Base-by-base conservation (phyloP, 805 yeast species). In the Ogataea angusta region DNA sequence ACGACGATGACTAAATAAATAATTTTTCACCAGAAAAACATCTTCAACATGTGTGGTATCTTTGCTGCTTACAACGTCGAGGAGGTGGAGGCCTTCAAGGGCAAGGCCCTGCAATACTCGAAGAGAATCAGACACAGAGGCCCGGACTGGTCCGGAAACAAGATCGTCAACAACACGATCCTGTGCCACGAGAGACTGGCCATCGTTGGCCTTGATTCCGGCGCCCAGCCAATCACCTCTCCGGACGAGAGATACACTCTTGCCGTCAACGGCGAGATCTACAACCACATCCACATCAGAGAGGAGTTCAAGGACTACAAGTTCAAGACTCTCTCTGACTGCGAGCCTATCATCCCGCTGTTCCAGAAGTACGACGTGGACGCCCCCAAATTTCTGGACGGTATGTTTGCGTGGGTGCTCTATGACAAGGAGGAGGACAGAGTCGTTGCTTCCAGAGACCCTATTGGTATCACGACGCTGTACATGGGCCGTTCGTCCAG, bases 81-180 rank as follows among this genome's bases (percentile, higher is more conserved):
- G 30, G 85, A 88, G 51, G 82, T 85, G 46, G 82, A 82, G 54
- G 69, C 72, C 40, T 93, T 85, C 76, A 91, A 90, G 68, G 77
- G 82, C 48, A 82, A 82, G 62, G 98, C 98, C 32, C 74, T 93
- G 48, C 95, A 87, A 64, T 75, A 87, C 63, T 76, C 98, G 48
- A 91, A 88, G 68, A 79, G 90, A 69, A 84, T 91, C 64, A 82
- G 99, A 72, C 99, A 93, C 69, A 83, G 99, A 69, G 99, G 99
- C 60, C 99, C 99, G 53, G 99, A 93, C 69, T 93, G 99, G 99
- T 76, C 89, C 27, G 99, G 99, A 60, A 89, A 88, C 80, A 64
- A 75, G 51, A 69, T 76, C 51, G 80, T 81, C 62, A 86, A 86
- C 81, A 64, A 72, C 51, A 87, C 97, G 34, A 82, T 93, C 52